Evolutionary conservation across 345 rosid genomes (phyloP).

Genomic region (Clausena lansium): DNA sequence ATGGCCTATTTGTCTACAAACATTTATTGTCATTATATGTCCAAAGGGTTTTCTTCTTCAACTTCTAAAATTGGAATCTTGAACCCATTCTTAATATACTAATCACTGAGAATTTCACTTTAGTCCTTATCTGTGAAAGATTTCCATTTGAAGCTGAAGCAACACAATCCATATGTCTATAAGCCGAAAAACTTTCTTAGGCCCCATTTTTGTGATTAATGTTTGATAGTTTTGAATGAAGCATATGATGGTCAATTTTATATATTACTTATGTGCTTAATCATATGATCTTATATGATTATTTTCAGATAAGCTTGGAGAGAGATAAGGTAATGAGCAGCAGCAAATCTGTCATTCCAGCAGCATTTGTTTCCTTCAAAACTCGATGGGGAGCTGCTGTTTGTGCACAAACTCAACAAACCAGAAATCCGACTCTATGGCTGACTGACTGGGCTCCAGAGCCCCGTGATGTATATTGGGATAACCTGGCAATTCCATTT

Average conservation of each 20-base stretch:
- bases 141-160: not conserved
- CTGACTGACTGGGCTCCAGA: constrained; percentile 96
- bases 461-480: constrained; percentile 85
- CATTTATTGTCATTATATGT: not conserved
- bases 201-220: not conserved
- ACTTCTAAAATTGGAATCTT: not conserved
- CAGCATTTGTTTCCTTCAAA: constrained; percentile 86
- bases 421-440: constrained; percentile 86
- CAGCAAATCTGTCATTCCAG: constrained; percentile 57
- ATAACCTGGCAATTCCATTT: constrained; percentile 83
- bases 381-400: constrained; percentile 93
- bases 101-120: not conserved
- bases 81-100: not conserved
- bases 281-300: not conserved
- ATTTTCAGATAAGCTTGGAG: constrained; percentile 63
- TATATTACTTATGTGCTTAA: not conserved
- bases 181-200: not conserved
- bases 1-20: not conserved
- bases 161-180: not conserved
- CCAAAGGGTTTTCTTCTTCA: not conserved
- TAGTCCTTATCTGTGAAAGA: not conserved
- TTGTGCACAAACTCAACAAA: constrained; percentile 92
- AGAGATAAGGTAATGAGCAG: constrained; percentile 51
- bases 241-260: not conserved
- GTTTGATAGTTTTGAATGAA: not conserved